phyloP scores from a whole-genome alignment of 2,329 filamentous ascomycete species.

The Fusarium bactridioides region DNA sequence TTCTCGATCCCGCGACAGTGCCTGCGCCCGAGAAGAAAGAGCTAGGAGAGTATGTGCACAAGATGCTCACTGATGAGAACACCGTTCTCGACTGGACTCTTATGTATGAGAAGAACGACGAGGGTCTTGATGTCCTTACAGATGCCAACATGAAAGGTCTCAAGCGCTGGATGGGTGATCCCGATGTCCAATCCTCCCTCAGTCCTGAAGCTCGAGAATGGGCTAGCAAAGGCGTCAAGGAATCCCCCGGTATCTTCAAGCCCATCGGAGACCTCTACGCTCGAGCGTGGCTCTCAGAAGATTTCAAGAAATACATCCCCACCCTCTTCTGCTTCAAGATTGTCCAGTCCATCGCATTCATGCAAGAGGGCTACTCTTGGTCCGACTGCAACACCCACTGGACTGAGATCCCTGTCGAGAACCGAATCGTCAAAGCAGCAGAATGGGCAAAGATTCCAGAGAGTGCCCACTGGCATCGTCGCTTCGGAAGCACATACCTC shows the following conservation, averaged over 20 bases:
- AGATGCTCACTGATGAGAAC: slow-evolving; percentile 49
- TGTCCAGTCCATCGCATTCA: slow-evolving; percentile 51
- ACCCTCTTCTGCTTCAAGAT: slow-evolving; percentile 54
- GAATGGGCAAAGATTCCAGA: slow-evolving; percentile 48
- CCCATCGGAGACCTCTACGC: slow-evolving; percentile 51
- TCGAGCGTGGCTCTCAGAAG: slow-evolving; percentile 48
- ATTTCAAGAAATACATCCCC: slow-evolving; percentile 49
- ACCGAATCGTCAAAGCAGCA: slow-evolving; percentile 48
- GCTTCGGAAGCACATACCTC: slow-evolving; percentile 52
- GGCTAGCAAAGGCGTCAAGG: slow-evolving; percentile 38
- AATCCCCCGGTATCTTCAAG: slow-evolving; percentile 46
- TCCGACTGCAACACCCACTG: slow-evolving; percentile 48
- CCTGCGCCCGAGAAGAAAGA: slow-evolving; percentile 43
- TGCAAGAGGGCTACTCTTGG: slow-evolving; percentile 50
- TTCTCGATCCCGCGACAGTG: slow-evolving; percentile 43
- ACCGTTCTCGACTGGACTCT: slow-evolving; percentile 52
- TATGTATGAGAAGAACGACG: slow-evolving; percentile 51
- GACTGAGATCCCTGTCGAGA: slow-evolving; percentile 46
- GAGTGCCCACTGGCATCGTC: slow-evolving; percentile 49
- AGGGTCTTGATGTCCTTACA: slow-evolving; percentile 53
- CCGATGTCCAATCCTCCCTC: slow-evolving; percentile 44
- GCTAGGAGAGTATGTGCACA: slow-evolving; percentile 46
- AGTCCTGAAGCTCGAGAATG: slow-evolving; percentile 43
- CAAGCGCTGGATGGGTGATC: slow-evolving; percentile 48
- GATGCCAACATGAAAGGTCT: slow-evolving; percentile 50